phyloP scores from a whole-genome alignment of 257 asterid genomes.

The Gynochthodes officinalis region DNA sequence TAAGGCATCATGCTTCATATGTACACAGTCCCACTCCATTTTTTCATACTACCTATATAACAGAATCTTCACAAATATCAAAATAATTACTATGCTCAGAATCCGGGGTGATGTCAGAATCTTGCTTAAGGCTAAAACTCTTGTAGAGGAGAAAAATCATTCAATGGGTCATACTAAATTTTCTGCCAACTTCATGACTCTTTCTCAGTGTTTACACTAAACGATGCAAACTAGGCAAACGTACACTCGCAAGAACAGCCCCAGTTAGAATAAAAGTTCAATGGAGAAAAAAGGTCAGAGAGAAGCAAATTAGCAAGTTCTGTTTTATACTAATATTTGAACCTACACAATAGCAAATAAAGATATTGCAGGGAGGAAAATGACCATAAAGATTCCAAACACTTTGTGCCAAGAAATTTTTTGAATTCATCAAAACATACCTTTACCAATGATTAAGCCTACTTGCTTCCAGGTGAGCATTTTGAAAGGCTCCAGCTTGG shows the following conservation, averaged over 20 bases:
- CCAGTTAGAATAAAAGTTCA: too few relatives aligned
- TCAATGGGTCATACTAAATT: background rate
- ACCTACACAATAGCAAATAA: background rate
- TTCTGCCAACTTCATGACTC: background rate
- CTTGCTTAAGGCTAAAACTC: background rate
- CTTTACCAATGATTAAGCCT: slow-evolving; percentile 85
- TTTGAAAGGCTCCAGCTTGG: slow-evolving; percentile 57
- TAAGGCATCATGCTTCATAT: background rate
- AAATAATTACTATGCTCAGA: background rate
- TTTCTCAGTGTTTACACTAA: background rate
- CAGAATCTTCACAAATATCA: background rate
- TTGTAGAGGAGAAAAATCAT: background rate
- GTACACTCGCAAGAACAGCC: background rate
- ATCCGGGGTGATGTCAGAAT: background rate
- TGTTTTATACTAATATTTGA: background rate
- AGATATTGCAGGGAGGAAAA: background rate
- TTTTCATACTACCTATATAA: background rate
- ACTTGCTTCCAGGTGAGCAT: slow-evolving; percentile 60
- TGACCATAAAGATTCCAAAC: background rate
- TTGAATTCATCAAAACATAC: slow-evolving; percentile 38
- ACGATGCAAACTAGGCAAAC: background rate
- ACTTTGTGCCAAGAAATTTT: background rate
- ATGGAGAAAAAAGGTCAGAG: background rate
- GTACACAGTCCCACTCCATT: too few relatives aligned
- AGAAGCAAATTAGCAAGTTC: background rate